A percentile compares a stretch with the other conserved stretches of the same genome.
Evolutionary conservation across 495 filamentous ascomycete species (phyloP).

Genomic region (Diplogelasinospora grovesii): DNA sequence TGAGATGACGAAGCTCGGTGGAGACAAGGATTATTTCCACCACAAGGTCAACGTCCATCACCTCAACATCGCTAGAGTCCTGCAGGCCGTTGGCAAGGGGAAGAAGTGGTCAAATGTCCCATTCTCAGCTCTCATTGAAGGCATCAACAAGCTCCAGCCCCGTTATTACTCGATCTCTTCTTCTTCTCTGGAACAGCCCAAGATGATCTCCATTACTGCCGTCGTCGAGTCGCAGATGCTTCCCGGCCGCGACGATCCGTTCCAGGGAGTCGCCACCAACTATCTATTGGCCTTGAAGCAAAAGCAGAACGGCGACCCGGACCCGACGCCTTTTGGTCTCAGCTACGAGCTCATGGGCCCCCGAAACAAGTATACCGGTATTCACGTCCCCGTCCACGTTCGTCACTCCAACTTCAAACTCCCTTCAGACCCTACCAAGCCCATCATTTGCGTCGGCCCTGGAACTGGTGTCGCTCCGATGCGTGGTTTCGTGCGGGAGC

Average conservation of each 20-base stretch:
- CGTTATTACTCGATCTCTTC: constrained; percentile 99
- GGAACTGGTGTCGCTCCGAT: constrained; percentile 97
- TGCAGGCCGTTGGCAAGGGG: constrained; percentile 64
- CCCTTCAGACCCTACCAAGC: constrained; percentile 88
- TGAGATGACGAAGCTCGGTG: constrained; percentile 81
- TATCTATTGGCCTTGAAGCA: constrained; percentile 94
- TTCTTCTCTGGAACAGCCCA: constrained; percentile 87
- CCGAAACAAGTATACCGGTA: constrained; percentile 93
- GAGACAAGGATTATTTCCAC: constrained; percentile 94
- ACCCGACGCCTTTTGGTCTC: constrained; percentile 78
- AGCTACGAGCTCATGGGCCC: constrained; percentile 87
- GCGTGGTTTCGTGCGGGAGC: constrained; percentile 90
- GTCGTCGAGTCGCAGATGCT: constrained; percentile 80
- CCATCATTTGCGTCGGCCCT: constrained; percentile 92
- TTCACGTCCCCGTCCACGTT: constrained; percentile 92
- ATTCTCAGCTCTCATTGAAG: constrained; percentile 93
- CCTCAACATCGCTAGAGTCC: constrained; percentile 83
- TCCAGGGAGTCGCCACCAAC: constrained; percentile 95
- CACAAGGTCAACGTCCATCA: constrained; percentile 74
- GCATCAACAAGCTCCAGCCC: constrained; percentile 88
- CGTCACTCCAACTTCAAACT: constrained; percentile 99
- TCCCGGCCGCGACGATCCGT: constrained; percentile 69
- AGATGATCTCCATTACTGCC: constrained; percentile 89
- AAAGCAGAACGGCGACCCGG: constrained; percentile 87
- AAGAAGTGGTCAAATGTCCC: constrained; percentile 76